Evolutionary conservation across 306 rosid genomes (phyloP), one percentile per base, ranked within the genome.

Genomic region (Pyrus communis): DNA sequence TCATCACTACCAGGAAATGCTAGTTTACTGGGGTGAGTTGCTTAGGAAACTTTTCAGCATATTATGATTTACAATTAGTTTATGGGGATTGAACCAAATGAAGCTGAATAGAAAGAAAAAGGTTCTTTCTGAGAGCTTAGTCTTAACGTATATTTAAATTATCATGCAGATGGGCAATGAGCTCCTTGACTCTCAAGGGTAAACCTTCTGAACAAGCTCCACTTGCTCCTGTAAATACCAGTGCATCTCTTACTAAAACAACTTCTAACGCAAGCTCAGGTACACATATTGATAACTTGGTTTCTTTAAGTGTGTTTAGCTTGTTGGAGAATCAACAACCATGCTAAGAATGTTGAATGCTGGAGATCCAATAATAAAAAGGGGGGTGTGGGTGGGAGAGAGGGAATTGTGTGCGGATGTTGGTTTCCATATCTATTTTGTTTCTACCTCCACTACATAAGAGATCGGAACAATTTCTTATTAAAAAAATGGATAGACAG

Each of bases 111-210:
- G 30, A 59, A 59, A 22, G 14, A 22, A 22, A 11, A 1, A 12
- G 15, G 19, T 61, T 61, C 19, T 61, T 61, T 61, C 38, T 61
- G 17, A 61, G 38, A 27, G 35, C 21, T 61, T 25, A 61, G 69
- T 64, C 38, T 61, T 64, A 19, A 21, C 19, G 0, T 64, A 64
- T 64, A 31, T 64, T 31, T 61, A 69, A 42, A 78, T 49, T 64
- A 64, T 78, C 70, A 2, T 85, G 87, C 86, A 92, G 99, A 81
- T 95, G 99, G 99, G 99, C 99, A 59, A 92, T 95, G 99, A 95
- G 99, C 87, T 95, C 99, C 79, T 87, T 95, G 89, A 95, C 99
- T 78, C 86, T 92, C 59, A 95, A 95, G 86, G 93, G 93, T 27
- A 95, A 89, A 78, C 93, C 98, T 77, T 89, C 97, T 82, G 99